Conservation (phyloP, 2,329 filamentous ascomycete genomes). For the Colletotrichum sansevieriae region DNA sequence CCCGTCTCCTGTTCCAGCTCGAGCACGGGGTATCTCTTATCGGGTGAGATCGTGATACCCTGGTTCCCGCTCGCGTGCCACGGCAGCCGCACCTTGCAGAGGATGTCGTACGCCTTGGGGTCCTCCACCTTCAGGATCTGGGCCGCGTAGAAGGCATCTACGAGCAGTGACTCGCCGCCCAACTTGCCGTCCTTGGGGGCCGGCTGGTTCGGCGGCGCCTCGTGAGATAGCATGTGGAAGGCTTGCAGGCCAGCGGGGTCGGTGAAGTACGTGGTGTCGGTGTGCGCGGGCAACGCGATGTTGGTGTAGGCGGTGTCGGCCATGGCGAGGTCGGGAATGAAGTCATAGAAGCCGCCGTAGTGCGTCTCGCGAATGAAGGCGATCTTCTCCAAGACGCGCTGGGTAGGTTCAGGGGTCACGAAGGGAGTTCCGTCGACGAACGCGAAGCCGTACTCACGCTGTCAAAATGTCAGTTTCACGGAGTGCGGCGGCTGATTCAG, state of each 20-base stretch:
- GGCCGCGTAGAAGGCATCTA: conserved; percentile 87
- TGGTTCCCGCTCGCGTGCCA: conserved; percentile 93
- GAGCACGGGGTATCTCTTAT: conserved; percentile 78
- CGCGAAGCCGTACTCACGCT: conserved; percentile 80
- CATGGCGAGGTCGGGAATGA: conserved; percentile 87
- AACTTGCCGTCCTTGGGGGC: conserved; percentile 44
- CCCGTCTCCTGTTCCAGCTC: conserved; percentile 62
- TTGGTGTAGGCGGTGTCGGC: conserved; percentile 95
- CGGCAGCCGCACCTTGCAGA: conserved; percentile 71
- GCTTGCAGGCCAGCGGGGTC: conserved; percentile 93
- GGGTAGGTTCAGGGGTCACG: conserved; percentile 76
- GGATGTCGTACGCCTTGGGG: conserved; percentile 66
- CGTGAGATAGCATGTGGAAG: conserved; percentile 91
- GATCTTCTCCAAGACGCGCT: conserved; percentile 83
- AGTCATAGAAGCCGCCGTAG: conserved; percentile 86
- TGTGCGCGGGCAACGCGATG: conserved; percentile 85
- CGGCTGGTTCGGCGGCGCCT: conserved; percentile 60
- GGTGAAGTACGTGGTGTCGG: conserved; percentile 95
- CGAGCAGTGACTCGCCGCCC: conserved; percentile 84
- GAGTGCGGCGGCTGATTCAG: background rate
- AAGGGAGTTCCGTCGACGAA: conserved; percentile 79
- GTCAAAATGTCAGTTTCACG: conserved; percentile 35
- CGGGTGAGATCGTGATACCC: conserved; percentile 83
- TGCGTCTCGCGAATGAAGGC: conserved; percentile 91
- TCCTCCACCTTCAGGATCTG: conserved; percentile 67